A percentile compares a stretch with the other conserved stretches of the same genome.
These are phyloP conservation scores for Periglandula ipomoeae DNA, from an alignment of 2,329 filamentous ascomycete species.

Conservation along the genomic window DNA sequence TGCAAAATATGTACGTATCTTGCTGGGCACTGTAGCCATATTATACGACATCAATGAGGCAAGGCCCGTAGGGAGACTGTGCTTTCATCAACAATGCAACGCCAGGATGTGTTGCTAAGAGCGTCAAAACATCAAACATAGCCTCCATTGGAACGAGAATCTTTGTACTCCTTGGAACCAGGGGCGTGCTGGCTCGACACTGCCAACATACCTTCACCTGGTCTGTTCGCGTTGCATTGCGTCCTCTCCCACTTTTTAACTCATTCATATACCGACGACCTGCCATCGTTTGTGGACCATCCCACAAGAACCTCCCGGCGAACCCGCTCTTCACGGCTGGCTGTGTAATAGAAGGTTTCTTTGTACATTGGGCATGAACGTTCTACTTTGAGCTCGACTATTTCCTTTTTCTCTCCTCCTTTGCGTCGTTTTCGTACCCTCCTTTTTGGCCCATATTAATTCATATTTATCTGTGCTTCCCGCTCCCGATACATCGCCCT, in stretches of 20 bases:
- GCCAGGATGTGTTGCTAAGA: neutral
- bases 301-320: neutral
- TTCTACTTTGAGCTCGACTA: neutral
- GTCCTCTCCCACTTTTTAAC: neutral
- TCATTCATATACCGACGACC: neutral
- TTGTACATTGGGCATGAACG: constrained; percentile 2
- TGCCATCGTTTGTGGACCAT: constrained; percentile 4
- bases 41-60: neutral
- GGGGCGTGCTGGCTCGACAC: neutral
- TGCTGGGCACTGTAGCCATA: too few species aligned
- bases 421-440: neutral
- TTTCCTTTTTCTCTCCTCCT: neutral
- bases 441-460: neutral
- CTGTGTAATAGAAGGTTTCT: neutral
- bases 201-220: neutral
- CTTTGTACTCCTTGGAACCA: neutral
- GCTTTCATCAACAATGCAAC: neutral
- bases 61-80: neutral
- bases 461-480: neutral
- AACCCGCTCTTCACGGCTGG: constrained; percentile 4
- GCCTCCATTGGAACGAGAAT: neutral
- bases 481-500: neutral
- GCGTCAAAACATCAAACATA: neutral
- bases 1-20: neutral
- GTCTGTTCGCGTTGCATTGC: neutral